phyloP scores from a whole-genome alignment of 2,329 filamentous ascomycete genomes.

The Neonectria magnoliae region DNA sequence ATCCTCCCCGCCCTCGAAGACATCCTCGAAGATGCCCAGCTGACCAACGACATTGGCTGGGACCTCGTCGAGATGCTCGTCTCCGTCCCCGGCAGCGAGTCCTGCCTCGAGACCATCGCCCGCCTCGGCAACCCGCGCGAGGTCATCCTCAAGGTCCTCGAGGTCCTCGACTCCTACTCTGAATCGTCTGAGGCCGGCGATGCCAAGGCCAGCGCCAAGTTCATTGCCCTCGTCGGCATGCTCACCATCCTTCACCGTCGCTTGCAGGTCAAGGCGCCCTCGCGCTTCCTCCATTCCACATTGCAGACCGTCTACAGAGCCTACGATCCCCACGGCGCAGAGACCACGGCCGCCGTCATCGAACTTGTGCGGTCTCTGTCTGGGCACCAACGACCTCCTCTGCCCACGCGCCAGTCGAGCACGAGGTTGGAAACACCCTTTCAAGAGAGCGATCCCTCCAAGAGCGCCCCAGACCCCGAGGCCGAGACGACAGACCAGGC shows the following conservation, averaged over 20 bases:
- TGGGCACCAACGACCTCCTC: constrained; percentile 70
- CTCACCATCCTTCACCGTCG: constrained; percentile 77
- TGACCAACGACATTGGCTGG: constrained; percentile 85
- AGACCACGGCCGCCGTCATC: constrained; percentile 75
- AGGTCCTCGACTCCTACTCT: constrained; percentile 68
- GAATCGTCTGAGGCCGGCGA: constrained; percentile 51
- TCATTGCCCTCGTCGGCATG: constrained; percentile 76
- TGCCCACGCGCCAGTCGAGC: constrained; percentile 69
- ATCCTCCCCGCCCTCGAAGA: constrained; percentile 74
- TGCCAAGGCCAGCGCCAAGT: constrained; percentile 58
- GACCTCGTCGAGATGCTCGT: constrained; percentile 82
- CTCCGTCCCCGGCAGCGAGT: constrained; percentile 72
- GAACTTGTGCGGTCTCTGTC: constrained; percentile 76
- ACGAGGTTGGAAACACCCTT: constrained; percentile 64
- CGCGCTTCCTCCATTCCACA: constrained; percentile 80
- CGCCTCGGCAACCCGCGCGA: constrained; percentile 83
- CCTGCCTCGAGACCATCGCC: constrained; percentile 78
- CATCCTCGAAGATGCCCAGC: constrained; percentile 72
- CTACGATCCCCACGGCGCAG: constrained; percentile 71
- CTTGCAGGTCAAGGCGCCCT: constrained; percentile 81
- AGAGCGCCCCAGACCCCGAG: constrained; percentile 71
- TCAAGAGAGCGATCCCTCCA: constrained; percentile 63
- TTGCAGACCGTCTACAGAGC: constrained; percentile 75
- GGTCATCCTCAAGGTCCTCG: constrained; percentile 82
- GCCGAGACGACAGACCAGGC: constrained; percentile 50